phyloP scores from a whole-genome alignment of 768 basidiomycete species.

The Ephemerocybe angulata region DNA sequence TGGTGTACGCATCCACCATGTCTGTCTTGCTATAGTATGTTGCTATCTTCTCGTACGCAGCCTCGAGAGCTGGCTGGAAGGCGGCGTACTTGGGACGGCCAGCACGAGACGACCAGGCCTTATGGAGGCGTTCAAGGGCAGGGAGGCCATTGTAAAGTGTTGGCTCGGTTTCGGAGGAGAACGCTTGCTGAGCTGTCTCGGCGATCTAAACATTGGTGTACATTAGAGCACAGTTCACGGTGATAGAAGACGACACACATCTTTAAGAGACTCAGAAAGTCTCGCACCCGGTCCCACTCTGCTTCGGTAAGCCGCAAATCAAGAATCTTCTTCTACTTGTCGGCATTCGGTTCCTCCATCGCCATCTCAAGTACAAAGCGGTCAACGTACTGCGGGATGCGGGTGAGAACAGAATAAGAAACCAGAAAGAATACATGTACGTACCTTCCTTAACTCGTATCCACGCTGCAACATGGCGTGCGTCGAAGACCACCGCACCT shows the following conservation, averaged over 20 bases:
- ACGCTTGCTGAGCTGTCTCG: slow-evolving; percentile 31
- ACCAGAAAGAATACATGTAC: no score
- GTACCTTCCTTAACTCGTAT: background rate
- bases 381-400: slow-evolving; percentile 19
- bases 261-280: slow-evolving; percentile 16
- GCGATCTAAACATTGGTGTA: slow-evolving; percentile 19
- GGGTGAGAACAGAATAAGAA: no score
- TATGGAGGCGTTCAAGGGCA: slow-evolving; percentile 29
- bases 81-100: slow-evolving; percentile 13
- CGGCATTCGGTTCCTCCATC: slow-evolving; percentile 18
- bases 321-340: slow-evolving; percentile 20
- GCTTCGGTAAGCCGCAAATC: slow-evolving; percentile 15
- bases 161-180: slow-evolving; percentile 22
- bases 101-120: slow-evolving; percentile 20
- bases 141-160: slow-evolving; percentile 28
- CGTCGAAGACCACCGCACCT: background rate
- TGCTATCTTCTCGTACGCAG: slow-evolving; percentile 21
- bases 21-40: slow-evolving; percentile 29
- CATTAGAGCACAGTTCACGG: background rate
- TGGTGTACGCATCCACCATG: slow-evolving; percentile 24
- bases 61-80: slow-evolving; percentile 21
- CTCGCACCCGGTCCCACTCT: slow-evolving; percentile 22
- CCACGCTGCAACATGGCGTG: background rate
- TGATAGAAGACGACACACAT: slow-evolving; percentile 12
- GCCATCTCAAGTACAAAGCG: slow-evolving; percentile 22